phyloP scores from a whole-genome alignment of 2,329 filamentous ascomycete genomes.

The Aspergillus quadricinctus region DNA sequence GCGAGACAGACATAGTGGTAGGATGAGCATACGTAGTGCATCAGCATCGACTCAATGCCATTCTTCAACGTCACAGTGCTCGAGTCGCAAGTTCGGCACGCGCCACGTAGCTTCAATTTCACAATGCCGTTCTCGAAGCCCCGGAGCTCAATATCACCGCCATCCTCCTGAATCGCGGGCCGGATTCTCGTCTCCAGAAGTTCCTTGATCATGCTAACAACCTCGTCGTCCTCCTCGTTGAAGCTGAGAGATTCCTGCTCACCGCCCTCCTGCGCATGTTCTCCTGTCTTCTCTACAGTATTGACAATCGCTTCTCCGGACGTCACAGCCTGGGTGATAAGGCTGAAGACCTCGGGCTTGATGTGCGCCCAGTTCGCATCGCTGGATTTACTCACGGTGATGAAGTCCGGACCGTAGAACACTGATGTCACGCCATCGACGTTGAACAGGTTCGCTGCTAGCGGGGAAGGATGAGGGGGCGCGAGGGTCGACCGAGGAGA shows the following conservation, averaged over 20 bases:
- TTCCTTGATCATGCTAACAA: conserved; percentile 98
- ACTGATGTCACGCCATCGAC: conserved; percentile 92
- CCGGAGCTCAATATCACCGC: conserved; percentile 92
- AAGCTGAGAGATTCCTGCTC: conserved; percentile 71
- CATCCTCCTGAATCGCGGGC: conserved; percentile 94
- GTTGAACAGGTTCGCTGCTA: conserved; percentile 85
- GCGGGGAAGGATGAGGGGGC: conserved; percentile 82
- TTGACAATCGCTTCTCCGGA: conserved; percentile 78
- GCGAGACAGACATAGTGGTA: not conserved
- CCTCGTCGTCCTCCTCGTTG: conserved; percentile 86
- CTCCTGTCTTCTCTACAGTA: conserved; percentile 58
- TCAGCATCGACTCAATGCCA: conserved; percentile 97
- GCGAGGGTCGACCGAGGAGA: conserved; percentile 82
- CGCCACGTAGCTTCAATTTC: conserved; percentile 80
- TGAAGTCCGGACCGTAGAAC: conserved; percentile 93
- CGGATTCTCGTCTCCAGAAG: conserved; percentile 90
- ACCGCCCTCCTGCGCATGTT: conserved; percentile 43
- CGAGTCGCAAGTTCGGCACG: conserved; percentile 92
- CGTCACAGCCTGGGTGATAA: conserved; percentile 90
- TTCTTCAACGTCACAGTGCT: conserved; percentile 97
- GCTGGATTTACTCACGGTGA: conserved; percentile 87
- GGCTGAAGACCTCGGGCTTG: conserved; percentile 88
- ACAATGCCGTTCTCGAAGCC: conserved; percentile 86
- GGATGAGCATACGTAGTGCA: conserved; percentile 72
- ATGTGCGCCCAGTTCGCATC: conserved; percentile 92